Evolutionary conservation across 2,329 filamentous ascomycete genomes (phyloP).

Genomic region (Xylariaceae sp.): DNA sequence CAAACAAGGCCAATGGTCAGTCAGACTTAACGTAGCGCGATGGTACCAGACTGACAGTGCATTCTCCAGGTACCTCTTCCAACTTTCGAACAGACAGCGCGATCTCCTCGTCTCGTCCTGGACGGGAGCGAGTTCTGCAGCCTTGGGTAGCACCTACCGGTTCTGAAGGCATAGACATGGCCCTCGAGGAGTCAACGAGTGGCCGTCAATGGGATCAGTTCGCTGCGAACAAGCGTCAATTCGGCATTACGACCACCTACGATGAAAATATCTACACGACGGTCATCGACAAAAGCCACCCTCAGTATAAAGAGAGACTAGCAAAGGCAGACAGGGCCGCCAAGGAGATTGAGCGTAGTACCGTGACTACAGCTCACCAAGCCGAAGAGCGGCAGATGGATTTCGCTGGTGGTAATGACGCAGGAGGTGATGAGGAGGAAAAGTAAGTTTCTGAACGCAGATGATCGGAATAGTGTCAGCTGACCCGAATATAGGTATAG

Average conservation of each 20-base stretch:
- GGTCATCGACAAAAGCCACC: slow-evolving; percentile 81
- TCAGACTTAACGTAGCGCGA: slow-evolving; percentile 2
- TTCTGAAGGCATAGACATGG: slow-evolving; percentile 68
- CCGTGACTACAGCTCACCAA: slow-evolving; percentile 78
- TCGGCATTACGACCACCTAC: slow-evolving; percentile 88
- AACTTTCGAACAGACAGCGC: slow-evolving; percentile 86
- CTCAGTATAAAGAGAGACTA: slow-evolving; percentile 77
- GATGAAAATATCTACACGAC: slow-evolving; percentile 97
- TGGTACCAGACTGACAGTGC: slow-evolving; percentile 21
- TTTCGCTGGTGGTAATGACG: slow-evolving; percentile 65
- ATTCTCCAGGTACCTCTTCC: slow-evolving; percentile 63
- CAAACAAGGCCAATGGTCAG: slow-evolving; percentile 50
- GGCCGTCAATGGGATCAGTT: slow-evolving; percentile 86
- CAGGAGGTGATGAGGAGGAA: slow-evolving; percentile 86
- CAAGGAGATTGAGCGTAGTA: slow-evolving; percentile 83
- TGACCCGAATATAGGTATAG: slow-evolving; percentile 70
- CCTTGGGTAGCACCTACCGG: slow-evolving; percentile 75
- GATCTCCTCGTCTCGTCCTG: slow-evolving; percentile 76
- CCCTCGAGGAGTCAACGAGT: slow-evolving; percentile 66
- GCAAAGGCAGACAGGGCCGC: slow-evolving; percentile 84
- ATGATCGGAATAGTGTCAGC: slow-evolving; percentile 3
- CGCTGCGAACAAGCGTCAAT: slow-evolving; percentile 83
- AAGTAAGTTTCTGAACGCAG: slow-evolving; percentile 63
- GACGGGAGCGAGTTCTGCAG: slow-evolving; percentile 77
- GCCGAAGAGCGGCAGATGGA: slow-evolving; percentile 86